Percentiles rank a stretch among this genome's conserved stretches.
These are phyloP conservation scores for Albatrellus ellisii DNA, from an alignment of 768 basidiomycete genomes.

Conservation along the genomic window DNA sequence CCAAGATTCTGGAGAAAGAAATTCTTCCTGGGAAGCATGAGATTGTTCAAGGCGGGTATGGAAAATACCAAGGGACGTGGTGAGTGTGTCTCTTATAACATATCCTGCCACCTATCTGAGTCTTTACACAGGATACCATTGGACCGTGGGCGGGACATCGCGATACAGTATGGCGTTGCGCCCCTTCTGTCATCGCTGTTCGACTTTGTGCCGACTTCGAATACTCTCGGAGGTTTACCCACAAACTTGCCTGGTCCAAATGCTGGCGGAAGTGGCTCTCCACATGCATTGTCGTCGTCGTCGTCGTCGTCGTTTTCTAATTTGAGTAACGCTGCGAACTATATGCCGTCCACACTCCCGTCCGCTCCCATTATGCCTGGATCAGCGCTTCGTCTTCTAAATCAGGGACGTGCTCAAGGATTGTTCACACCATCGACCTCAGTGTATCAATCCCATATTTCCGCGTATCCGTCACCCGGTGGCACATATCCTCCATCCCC, in stretches of 20 bases:
- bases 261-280: conserved; percentile 8
- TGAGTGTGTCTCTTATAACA: conserved; percentile 24
- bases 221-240: conserved; percentile 57
- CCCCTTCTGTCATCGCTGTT: conserved; percentile 82
- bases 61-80: conserved; percentile 99
- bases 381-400: conserved; percentile 69
- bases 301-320: background rate
- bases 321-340: conserved; percentile 6
- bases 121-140: conserved; percentile 73
- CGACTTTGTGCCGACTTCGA: conserved; percentile 77
- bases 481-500: conserved; percentile 37
- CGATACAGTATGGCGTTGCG: conserved; percentile 83
- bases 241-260: conserved; percentile 18
- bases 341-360: conserved; percentile 31
- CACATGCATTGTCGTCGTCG: no score
- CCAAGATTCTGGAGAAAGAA: conserved; percentile 96
- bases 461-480: conserved; percentile 40
- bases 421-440: conserved; percentile 80
- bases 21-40: conserved; percentile 92
- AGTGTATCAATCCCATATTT: conserved; percentile 26
- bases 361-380: conserved; percentile 84
- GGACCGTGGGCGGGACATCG: conserved; percentile 86
- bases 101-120: background rate
- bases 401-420: conserved; percentile 79
- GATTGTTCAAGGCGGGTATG: conserved; percentile 98